Evolutionary conservation across 2,329 filamentous ascomycete genomes (phyloP), one percentile per base, ranked within the genome.

Genomic region (Phaeosphaeria sp.): DNA sequence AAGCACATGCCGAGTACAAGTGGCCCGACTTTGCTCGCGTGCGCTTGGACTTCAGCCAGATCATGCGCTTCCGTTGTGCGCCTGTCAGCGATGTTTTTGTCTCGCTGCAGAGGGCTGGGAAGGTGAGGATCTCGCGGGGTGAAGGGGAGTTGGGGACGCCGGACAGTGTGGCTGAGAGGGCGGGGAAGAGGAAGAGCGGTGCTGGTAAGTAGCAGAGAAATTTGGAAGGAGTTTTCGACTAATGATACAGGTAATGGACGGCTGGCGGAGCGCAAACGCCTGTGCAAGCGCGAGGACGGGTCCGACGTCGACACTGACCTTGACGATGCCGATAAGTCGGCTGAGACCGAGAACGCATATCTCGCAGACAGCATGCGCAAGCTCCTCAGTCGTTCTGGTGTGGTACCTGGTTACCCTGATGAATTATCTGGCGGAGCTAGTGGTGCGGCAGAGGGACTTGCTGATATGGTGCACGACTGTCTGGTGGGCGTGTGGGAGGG

Each of bases 81-180:
- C 60, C 69, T 0, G 60, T 71, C 1, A 56, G 49, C 11, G 64
- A 71, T 30, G 51, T 65, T 20, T 65, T 56, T 24, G 24, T 49
- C 8, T 60, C 61, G 3, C 47, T 67, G 17, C 24, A 60, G 21
- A 57, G 59, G 43, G 53, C 47, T 8, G 57, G 60, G 13, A 51
- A 22, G 1, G 20, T 63, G 22, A 56, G 18, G 21, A 20, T 57
- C 17, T 33, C 1, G 3, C 6, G 24, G 18, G 27, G 27, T 2
- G 54, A 43, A 17, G 51, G 48, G 6, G 42, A 20, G 2, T 40
- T 49, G 2, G 48, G 48, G 20, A 53, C 51, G 15, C 58, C 55
- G n/a, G 44, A 55, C 13, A 56, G 49, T 25, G 27, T 11, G 15
- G 30, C 3, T 13, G 46, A 30, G n/a, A 50, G 6, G n/a, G 13